Base-by-base conservation (phyloP, 2,329 filamentous ascomycete species). In the Aspergillus ruber region DNA sequence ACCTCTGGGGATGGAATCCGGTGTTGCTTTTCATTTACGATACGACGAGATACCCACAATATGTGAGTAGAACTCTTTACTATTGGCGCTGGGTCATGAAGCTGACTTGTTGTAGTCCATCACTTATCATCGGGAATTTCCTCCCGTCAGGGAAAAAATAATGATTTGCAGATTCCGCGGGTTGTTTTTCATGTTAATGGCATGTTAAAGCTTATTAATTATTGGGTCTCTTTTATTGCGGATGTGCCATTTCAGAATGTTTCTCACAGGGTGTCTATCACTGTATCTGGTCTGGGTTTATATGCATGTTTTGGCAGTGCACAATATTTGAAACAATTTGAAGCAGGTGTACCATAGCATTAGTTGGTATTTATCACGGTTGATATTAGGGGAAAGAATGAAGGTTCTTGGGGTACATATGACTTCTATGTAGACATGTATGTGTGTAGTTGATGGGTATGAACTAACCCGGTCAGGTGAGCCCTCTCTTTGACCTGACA, bases 21-120 rank as follows among this genome's bases (percentile, higher is more conserved):
- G 64, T 98, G 93, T 67, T 97, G 91, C 67, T 98, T 98, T 70
- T 97, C 91, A 0, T 96, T 98, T 66, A 95, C 91, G 49, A 95
- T 98, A 57, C 83, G 90, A 60, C 83, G 91, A 62, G 93, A 98
- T 72, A 88, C 89, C 52, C 88, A 96, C 69, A 95, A 96, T 64
- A 89, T 98, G 93, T 96, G 74, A 79, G 90, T 73, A 6, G 17
- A 29, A 32, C 12, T 6, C 6, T 15, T 6, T 17, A 13, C 4
- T 27, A 35, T 33, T 12, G 4, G 4, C 18, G 6, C 3, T 21
- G 20, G 20, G 13, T 2, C 10, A 27, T 38, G 7, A 13, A n/a
- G 15, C 17, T 44, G 43, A 44, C 32, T 48, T 42, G n/a, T 6
- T 7, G 57, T 20, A 95, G 93, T 63, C 93, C 93, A 44, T 90